These are phyloP conservation scores for Dimargaris verticillata DNA, from an alignment of 192 early-diverging fungal genomes.

Conservation along the genomic window DNA sequence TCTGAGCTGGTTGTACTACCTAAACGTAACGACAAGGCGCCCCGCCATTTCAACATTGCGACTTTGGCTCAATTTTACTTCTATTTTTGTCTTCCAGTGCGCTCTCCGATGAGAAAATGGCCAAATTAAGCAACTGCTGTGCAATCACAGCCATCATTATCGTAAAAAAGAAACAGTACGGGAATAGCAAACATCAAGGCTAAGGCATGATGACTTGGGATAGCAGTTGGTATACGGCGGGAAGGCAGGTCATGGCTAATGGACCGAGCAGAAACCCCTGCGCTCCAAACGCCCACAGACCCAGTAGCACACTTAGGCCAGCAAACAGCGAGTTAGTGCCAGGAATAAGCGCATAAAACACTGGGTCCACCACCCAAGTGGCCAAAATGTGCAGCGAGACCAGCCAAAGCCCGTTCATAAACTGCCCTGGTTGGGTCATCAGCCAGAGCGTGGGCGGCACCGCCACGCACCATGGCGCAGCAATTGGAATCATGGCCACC, in stretches of 20 bases:
- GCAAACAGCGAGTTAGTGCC: slow-evolving; percentile 9
- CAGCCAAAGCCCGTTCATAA: not conserved
- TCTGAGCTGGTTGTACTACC: no score
- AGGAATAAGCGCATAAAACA: slow-evolving; percentile 11
- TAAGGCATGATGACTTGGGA: slow-evolving; percentile 1
- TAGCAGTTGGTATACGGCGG: slow-evolving; percentile 8
- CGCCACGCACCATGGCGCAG: slow-evolving; percentile 4
- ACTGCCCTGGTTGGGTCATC: slow-evolving; percentile 3
- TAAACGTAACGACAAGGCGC: no score
- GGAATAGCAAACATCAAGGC: not conserved
- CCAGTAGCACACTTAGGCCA: not conserved
- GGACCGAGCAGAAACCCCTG: slow-evolving; percentile 8
- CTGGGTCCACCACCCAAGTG: slow-evolving; percentile 8
- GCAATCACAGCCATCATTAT: no score
- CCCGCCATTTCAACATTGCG: no score
- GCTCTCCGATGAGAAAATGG: no score
- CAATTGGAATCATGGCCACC: slow-evolving; percentile 7
- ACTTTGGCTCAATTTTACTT: no score
- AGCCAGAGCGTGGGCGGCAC: slow-evolving; percentile 10
- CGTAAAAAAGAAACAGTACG: no score
- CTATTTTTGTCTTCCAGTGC: no score
- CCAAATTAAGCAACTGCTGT: no score
- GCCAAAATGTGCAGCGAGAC: not conserved
- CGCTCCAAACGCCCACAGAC: slow-evolving; percentile 10
- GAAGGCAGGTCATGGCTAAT: slow-evolving; percentile 9